phyloP scores from a whole-genome alignment of 371 early-diverging fungal genomes.

The Mucor sp. region DNA sequence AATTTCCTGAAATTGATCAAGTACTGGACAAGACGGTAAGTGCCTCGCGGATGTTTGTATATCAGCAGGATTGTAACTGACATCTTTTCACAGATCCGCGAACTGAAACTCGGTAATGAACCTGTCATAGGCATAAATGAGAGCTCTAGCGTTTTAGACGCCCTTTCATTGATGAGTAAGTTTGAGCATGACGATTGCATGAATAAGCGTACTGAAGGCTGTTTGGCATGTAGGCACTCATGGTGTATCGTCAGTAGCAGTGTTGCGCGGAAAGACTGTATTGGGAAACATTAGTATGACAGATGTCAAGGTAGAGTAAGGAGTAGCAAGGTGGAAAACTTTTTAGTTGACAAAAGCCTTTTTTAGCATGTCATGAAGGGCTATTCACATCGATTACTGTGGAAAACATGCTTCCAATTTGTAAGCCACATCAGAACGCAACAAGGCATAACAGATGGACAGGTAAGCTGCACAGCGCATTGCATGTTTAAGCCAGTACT shows the following conservation, averaged over 20 bases:
- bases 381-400: constrained; percentile 16
- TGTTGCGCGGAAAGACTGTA: constrained; percentile 54
- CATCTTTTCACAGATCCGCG: constrained; percentile 26
- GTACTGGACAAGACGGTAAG: constrained; percentile 46
- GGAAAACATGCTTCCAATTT: constrained; percentile 55
- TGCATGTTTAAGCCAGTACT: not conserved
- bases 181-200: not conserved
- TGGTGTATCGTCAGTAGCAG: constrained; percentile 65
- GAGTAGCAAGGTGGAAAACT: not conserved
- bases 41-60: not conserved
- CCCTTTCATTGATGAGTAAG: constrained; percentile 60
- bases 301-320: constrained; percentile 54
- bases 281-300: constrained; percentile 73
- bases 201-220: not conserved
- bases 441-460: constrained; percentile 55
- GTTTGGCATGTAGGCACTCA: constrained; percentile 40
- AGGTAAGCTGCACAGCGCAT: constrained; percentile 25
- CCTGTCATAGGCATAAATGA: constrained; percentile 55
- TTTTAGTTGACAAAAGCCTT: not conserved
- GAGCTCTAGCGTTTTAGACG: constrained; percentile 52
- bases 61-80: too few relatives aligned
- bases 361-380: constrained; percentile 25
- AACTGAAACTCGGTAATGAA: constrained; percentile 55
- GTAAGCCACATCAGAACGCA: constrained; percentile 48
- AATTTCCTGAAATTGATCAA: constrained; percentile 39